These are phyloP conservation scores for Triticum aestivum DNA, from an alignment of 176 grass and related monocot genomes.

Conservation along the genomic window IWGSC_CS_RefSeq_v2.1 NC_057799.1:85189200-85189699, in stretches of 20 bases:
- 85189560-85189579: neutral
- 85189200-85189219: neutral
- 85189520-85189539: neutral
- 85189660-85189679: neutral
- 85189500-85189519: neutral
- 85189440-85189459: neutral
- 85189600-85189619: slow-evolving; percentile 5
- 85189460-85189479: neutral
- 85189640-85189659: neutral
- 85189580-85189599: neutral
- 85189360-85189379: neutral
- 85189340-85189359: neutral
- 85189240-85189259: neutral
- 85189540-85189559: neutral
- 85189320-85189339: neutral
- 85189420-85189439: neutral
- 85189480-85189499: neutral
- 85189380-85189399: slow-evolving; percentile 7
- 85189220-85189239: neutral
- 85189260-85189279: neutral
- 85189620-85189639: neutral
- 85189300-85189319: neutral
- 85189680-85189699: neutral
- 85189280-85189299: neutral
- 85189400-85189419: neutral